Evolutionary conservation across 345 rosid genomes (phyloP), one percentile per base, ranked within the genome.

Genomic region (Angophora floribunda): DNA sequence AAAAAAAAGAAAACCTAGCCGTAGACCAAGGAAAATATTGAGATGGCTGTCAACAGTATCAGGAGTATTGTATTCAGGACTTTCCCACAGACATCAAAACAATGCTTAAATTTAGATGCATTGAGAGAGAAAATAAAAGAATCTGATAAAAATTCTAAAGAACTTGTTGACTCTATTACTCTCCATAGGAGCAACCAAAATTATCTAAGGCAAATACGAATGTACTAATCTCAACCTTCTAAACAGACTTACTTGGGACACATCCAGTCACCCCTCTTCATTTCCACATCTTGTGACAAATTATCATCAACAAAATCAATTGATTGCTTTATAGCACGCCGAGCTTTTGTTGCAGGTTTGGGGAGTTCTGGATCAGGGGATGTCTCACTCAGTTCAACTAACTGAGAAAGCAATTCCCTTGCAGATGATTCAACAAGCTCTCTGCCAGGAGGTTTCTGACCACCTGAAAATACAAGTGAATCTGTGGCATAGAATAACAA

Each of bases 241-340:
- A 55, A 87, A 79, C 13, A 51, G 41, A 93, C 99, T 95, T 95
- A 96, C 98, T 93, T 95, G 85, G 95, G 92, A 92, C 99, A 96
- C 86, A 93, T 93, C 98, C 99, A 97, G 88, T 95, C 98, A 45
- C 97, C 94, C 86, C 91, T 91, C 91, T 91, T 95, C 95, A 92
- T 95, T 89, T 94, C 96, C 87, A 92, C 91, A 91, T 95, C 88
- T 36, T 30, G 85, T 85, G 91, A 89, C 89, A 75, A 28, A 75
- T 87, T 89, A 55, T 88, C 93, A 13, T 86, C 90, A 88, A 87
- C 45, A 47, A 88, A 21, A 53, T 86, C 28, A 67, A 87, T 86
- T 52, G 52, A 86, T 82, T 70, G 88, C 78, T 92, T 89, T 88
- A 92, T 91, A 21, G 79, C 85, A 45, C 65, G 88, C 52, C 87